Evolutionary conservation across 2,329 filamentous ascomycete species (phyloP).

Genomic region (Cercospora zeae-maydis): DNA sequence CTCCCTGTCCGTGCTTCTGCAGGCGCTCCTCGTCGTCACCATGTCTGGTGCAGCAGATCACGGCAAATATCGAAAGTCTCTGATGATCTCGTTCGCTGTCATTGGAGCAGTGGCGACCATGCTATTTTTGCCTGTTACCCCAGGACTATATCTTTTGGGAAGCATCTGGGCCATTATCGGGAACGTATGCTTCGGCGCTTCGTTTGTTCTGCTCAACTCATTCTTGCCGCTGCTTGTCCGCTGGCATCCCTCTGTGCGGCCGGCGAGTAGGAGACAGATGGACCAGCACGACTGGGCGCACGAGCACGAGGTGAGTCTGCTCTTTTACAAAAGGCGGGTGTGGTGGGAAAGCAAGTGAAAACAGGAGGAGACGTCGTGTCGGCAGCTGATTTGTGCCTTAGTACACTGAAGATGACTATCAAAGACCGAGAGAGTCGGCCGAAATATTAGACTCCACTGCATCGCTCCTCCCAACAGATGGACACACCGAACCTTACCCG

Average conservation of each 20-base stretch:
- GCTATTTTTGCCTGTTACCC: conserved; percentile 76
- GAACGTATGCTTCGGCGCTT: conserved; percentile 91
- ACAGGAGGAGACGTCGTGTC: background rate
- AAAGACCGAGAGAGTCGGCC: background rate
- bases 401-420: conserved; percentile 14
- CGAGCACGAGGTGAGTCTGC: conserved; percentile 20
- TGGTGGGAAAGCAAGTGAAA: background rate
- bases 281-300: conserved; percentile 5
- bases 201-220: conserved; percentile 91
- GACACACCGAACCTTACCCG: conserved; percentile 32
- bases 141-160: conserved; percentile 73
- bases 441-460: conserved; percentile 15
- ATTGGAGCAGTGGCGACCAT: conserved; percentile 79
- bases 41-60: conserved; percentile 96
- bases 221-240: conserved; percentile 89
- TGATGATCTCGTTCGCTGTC: conserved; percentile 81
- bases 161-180: conserved; percentile 82
- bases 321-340: background rate
- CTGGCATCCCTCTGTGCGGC: conserved; percentile 55
- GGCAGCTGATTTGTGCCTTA: background rate
- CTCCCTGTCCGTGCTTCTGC: conserved; percentile 82
- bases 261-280: background rate
- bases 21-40: conserved; percentile 87
- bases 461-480: conserved; percentile 17
- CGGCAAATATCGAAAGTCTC: conserved; percentile 78